phyloP scores from a whole-genome alignment of 495 filamentous ascomycete genomes.

The Penicillium alfredii region DNA sequence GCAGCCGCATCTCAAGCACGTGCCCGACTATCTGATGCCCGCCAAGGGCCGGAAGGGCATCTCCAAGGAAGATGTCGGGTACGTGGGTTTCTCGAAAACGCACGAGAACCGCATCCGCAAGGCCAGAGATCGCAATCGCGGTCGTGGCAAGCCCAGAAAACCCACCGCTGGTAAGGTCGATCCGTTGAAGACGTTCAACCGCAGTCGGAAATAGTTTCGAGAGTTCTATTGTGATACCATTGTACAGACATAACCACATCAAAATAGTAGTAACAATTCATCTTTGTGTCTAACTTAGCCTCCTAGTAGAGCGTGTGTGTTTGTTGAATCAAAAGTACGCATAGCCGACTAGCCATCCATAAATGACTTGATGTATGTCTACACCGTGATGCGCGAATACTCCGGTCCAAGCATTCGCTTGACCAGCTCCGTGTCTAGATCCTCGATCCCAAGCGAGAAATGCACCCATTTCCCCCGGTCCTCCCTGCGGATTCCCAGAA shows the following conservation, averaged over 20 bases:
- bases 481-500: slow-evolving; percentile 25
- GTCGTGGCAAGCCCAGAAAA: slow-evolving; percentile 48
- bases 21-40: slow-evolving; percentile 91
- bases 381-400: slow-evolving; percentile 4
- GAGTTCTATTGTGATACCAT: slow-evolving; percentile 25
- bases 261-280: no score
- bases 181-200: slow-evolving; percentile 86
- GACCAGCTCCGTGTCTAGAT: slow-evolving; percentile 14
- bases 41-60: slow-evolving; percentile 65
- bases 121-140: slow-evolving; percentile 56
- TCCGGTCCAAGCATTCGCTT: slow-evolving; percentile 15
- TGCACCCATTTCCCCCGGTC: slow-evolving; percentile 35
- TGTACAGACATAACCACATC: slow-evolving; percentile 22
- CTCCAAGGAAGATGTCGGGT: slow-evolving; percentile 56
- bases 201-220: slow-evolving; percentile 15
- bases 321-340: no score
- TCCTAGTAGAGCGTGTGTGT: no score
- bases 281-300: no score
- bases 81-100: slow-evolving; percentile 69
- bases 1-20: slow-evolving; percentile 88
- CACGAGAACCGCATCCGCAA: slow-evolving; percentile 70
- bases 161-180: slow-evolving; percentile 56
- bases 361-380: no score
- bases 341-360: no score
- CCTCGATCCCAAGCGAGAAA: slow-evolving; percentile 29